Conservation (phyloP, 108 stramenopile species). For the Discostella stelligeroides region DNA sequence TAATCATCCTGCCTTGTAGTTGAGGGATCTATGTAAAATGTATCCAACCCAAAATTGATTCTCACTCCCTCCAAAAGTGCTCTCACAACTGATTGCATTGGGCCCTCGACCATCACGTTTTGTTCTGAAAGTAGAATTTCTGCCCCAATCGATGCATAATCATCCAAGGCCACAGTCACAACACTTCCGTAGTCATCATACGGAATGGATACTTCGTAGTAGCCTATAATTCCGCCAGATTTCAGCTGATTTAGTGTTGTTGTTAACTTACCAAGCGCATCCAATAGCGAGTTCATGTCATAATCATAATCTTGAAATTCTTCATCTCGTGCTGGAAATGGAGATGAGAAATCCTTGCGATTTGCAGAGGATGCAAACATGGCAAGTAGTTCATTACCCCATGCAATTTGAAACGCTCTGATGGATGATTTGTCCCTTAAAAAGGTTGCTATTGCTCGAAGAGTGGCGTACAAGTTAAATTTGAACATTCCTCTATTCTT, state of each 20-base stretch:
- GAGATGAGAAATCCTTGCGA: constrained; percentile 47
- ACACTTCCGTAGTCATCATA: constrained; percentile 71
- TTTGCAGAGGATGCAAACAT: constrained; percentile 38
- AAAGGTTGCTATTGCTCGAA: constrained; percentile 49
- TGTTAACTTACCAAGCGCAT: constrained; percentile 53
- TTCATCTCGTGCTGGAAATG: constrained; percentile 53
- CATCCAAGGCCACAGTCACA: constrained; percentile 65
- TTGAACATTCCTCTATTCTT: constrained; percentile 48
- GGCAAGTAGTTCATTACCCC: constrained; percentile 49
- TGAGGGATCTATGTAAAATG: constrained; percentile 66
- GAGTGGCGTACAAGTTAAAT: constrained; percentile 46
- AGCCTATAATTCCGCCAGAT: constrained; percentile 42
- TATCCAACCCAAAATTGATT: constrained; percentile 50
- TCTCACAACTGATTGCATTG: constrained; percentile 48
- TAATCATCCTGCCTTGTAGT: constrained; percentile 62
- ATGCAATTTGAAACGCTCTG: constrained; percentile 46
- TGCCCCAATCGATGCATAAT: constrained; percentile 53
- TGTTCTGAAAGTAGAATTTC: constrained; percentile 61
- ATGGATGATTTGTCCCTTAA: constrained; percentile 31
- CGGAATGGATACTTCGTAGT: constrained; percentile 60
- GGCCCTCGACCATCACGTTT: constrained; percentile 40
- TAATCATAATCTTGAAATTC: constrained; percentile 56
- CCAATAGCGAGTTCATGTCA: constrained; percentile 49
- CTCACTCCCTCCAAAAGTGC: constrained; percentile 42
- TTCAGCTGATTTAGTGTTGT: constrained; percentile 41